Conservation (phyloP, 495 filamentous ascomycete species). For the Lasiosphaeria miniovina region DNA sequence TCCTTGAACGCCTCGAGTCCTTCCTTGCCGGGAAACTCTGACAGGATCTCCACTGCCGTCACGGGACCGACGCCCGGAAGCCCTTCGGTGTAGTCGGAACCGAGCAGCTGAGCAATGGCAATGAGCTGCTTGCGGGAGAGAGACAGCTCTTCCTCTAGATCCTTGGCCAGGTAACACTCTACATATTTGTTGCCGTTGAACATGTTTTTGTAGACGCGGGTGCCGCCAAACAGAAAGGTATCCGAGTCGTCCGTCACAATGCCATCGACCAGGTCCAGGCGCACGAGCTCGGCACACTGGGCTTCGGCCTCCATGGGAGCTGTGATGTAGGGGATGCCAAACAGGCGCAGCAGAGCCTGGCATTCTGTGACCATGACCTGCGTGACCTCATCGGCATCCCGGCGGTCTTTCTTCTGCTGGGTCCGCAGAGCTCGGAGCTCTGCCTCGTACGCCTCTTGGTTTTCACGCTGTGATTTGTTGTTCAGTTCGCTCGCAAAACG, state of each 20-base stretch:
- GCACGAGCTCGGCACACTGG: conserved; percentile 89
- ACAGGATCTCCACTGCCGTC: conserved; percentile 85
- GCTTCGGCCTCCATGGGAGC: conserved; percentile 99
- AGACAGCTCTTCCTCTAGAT: conserved; percentile 85
- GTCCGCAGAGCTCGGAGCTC: conserved; percentile 81
- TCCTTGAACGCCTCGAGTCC: conserved; percentile 66
- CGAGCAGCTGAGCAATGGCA: conserved; percentile 80
- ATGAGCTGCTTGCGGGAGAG: conserved; percentile 82
- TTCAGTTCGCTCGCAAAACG: conserved; percentile 86
- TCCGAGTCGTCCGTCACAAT: conserved; percentile 98
- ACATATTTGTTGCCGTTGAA: conserved; percentile 97
- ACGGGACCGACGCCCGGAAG: conserved; percentile 88
- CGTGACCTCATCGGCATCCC: conserved; percentile 94
- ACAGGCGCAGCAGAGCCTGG: conserved; percentile 83
- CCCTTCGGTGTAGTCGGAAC: conserved; percentile 92
- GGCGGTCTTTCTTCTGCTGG: conserved; percentile 93
- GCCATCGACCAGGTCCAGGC: conserved; percentile 83
- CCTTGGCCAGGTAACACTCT: conserved; percentile 86
- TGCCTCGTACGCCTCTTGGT: conserved; percentile 73
- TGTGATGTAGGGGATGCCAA: conserved; percentile 93
- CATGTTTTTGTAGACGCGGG: conserved; percentile 97
- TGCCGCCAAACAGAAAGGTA: conserved; percentile 96
- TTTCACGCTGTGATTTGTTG: conserved; percentile 59
- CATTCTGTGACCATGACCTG: conserved; percentile 93
- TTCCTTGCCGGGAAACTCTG: conserved; percentile 68